Base-by-base conservation (phyloP, 148 eudicot genomes). In the Cornus suecica region DNA sequence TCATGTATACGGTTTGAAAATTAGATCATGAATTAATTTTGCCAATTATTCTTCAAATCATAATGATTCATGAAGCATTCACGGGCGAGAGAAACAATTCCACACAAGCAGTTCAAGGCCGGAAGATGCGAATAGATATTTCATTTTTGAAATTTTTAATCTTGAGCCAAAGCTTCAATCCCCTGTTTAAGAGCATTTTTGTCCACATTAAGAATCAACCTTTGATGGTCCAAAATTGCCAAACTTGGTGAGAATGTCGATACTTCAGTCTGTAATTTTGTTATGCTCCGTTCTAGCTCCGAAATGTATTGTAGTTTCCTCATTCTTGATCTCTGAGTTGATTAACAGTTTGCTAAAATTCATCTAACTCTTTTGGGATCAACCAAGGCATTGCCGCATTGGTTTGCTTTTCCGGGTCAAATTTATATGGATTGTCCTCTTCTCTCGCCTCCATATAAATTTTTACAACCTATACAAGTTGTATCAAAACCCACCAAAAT, bases 361-460 rank as follows among this genome's bases (percentile, higher is more conserved):
- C 99, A 88, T 73, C 90, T 94, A n/a, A 92, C 87, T 74, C 99
- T 89, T 82, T 87, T 94, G 13, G 99, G 99, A 79, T 94, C 98
- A 10, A 82, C 74, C 27, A 74, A 24, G 18, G 83, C 62, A 48
- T 84, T 85, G 0, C 76, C 79, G 80, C 74, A 71, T 52, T 77
- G 32, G 69, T 54, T 9, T 74, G 70, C 15, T 71, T 24, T 4
- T 56, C 62, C 5, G 66, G 22, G 31, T 81, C 79, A 32, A 26
- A 48, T 4, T 86, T 60, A 69, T 82, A 76, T 1, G 77, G 76
- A 80, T 88, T 82, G 1, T 94, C 97, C 31, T 51, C 90, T 77
- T 92, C 98, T 0, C 82, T 87, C 0, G 92, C 86, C 86, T 92
- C 96, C 18, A 62, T 83, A n/a, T n/a, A n/a, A n/a, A n/a, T n/a